Evolutionary conservation across 176 grass and related monocot species (phyloP).

Genomic region (Pharus latifolius): DNA sequence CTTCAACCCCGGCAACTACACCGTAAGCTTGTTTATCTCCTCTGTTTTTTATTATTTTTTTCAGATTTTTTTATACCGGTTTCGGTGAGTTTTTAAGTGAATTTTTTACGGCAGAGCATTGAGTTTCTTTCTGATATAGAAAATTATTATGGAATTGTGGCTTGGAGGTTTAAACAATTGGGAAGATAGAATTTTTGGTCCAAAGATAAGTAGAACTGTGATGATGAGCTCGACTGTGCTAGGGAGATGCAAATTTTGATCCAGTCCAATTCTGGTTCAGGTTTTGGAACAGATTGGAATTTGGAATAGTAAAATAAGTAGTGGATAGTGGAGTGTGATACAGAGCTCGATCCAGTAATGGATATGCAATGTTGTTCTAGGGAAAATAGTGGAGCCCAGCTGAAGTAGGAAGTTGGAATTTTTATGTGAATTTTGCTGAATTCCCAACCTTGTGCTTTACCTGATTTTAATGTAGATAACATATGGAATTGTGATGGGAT

Average conservation of each 20-base stretch:
- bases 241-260: background rate
- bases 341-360: background rate
- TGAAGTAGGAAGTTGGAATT: background rate
- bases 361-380: background rate
- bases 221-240: background rate
- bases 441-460: background rate
- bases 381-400: background rate
- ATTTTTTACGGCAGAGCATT: background rate
- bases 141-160: background rate
- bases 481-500: background rate
- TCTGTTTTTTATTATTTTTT: background rate
- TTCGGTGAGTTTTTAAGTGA: too few relatives aligned
- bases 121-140: background rate
- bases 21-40: conserved; percentile 12
- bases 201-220: background rate
- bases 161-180: background rate
- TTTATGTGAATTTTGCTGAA: background rate
- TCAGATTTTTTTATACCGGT: too few relatives aligned
- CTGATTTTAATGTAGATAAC: background rate
- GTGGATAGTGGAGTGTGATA: background rate
- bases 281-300: background rate
- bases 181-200: background rate
- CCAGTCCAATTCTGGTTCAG: background rate
- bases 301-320: background rate
- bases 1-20: conserved; percentile 86